These are phyloP conservation scores for Podaxis sp. DNA, from an alignment of 768 basidiomycete species.

Conservation along the genomic window DNA sequence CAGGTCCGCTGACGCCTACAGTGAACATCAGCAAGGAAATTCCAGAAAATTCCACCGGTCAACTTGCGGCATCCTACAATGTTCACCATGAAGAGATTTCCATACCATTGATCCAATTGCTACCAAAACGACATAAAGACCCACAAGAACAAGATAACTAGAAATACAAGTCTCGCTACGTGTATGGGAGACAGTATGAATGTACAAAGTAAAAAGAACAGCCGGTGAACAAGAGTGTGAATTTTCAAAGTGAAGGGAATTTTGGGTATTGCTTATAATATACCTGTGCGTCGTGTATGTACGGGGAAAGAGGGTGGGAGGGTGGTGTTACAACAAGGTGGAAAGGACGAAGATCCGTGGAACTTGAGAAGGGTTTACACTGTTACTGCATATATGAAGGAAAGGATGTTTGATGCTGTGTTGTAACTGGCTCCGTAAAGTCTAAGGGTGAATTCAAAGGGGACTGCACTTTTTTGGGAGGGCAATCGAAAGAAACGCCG, in stretches of 20 bases:
- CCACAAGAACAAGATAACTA: not conserved
- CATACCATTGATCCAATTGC: not conserved
- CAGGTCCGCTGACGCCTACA: no score
- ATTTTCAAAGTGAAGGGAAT: conserved; percentile 3
- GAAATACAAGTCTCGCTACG: conserved; percentile 21
- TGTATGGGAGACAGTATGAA: conserved; percentile 20
- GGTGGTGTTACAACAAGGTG: conserved; percentile 16
- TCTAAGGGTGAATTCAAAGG: not conserved
- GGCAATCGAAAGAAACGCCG: not conserved
- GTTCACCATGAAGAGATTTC: not conserved
- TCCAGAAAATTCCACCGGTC: no score
- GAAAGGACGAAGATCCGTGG: not conserved
- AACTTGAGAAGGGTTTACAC: not conserved
- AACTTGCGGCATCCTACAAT: no score
- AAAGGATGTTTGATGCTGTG: not conserved
- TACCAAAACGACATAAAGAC: not conserved
- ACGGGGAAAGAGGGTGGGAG: conserved; percentile 9
- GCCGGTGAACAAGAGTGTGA: not conserved
- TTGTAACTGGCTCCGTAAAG: not conserved
- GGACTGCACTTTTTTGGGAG: not conserved
- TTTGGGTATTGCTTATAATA: conserved; percentile 1
- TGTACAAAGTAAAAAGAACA: conserved; percentile 5
- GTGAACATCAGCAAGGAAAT: no score
- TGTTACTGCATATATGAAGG: not conserved
- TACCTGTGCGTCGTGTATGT: conserved; percentile 12